phyloP scores from a whole-genome alignment of 345 rosid species.

The Noccaea caerulescens region DNA sequence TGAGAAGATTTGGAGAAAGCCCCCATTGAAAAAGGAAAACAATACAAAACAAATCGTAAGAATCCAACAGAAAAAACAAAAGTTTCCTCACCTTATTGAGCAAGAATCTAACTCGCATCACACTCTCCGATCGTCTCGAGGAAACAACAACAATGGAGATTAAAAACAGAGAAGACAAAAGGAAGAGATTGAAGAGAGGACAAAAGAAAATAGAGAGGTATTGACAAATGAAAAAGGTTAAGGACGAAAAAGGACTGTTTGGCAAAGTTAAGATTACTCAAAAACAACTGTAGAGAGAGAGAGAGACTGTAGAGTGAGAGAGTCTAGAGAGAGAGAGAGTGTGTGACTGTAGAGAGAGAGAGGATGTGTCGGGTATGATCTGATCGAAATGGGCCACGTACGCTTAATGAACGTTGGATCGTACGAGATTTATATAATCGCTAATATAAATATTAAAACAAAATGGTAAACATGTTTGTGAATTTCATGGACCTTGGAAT shows the following conservation, averaged over 20 bases:
- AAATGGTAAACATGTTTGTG: slow-evolving; percentile 44
- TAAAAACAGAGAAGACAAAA: neutral
- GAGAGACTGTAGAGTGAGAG: slow-evolving; percentile 22
- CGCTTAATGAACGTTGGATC: slow-evolving; percentile 44
- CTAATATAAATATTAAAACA: neutral
- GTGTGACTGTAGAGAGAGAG: slow-evolving; percentile 17
- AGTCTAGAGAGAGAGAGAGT: slow-evolving; percentile 2
- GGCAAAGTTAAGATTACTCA: slow-evolving; percentile 44
- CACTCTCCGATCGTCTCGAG: slow-evolving; percentile 21
- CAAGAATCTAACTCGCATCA: neutral
- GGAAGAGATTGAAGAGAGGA: neutral
- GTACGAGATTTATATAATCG: slow-evolving; percentile 12
- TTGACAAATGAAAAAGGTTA: slow-evolving; percentile 8
- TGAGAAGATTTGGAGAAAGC: slow-evolving; percentile 26
- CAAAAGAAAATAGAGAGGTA: slow-evolving; percentile 12
- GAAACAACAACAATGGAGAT: slow-evolving; percentile 36
- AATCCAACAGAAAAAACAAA: neutral
- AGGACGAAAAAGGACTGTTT: slow-evolving; percentile 32
- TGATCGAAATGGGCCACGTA: slow-evolving; percentile 50
- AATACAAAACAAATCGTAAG: neutral
- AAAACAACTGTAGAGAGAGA: slow-evolving; percentile 40
- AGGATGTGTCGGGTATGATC: slow-evolving; percentile 46
- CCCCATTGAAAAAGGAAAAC: neutral
- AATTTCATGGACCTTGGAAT: slow-evolving; percentile 40
- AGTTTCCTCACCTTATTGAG: slow-evolving; percentile 33